phyloP scores from a whole-genome alignment of 306 rosid species.

The Vigna nakashimae region DNA sequence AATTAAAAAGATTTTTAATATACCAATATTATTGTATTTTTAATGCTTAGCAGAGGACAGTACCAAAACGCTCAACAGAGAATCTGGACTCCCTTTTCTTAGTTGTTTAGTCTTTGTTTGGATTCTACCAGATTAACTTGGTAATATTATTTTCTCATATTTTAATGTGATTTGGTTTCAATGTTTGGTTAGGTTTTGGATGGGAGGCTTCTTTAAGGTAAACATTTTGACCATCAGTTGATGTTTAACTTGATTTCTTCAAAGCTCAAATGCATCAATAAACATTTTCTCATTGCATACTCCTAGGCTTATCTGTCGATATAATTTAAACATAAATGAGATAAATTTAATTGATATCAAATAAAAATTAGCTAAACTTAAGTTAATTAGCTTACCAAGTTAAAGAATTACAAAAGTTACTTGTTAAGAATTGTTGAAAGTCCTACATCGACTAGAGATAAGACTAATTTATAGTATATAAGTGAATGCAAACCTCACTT shows the following conservation, averaged over 20 bases:
- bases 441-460: background rate
- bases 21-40: too few relatives aligned
- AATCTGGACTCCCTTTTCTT: background rate
- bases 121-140: background rate
- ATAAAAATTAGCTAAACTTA: background rate
- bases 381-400: background rate
- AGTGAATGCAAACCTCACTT: too few relatives aligned
- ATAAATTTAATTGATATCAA: background rate
- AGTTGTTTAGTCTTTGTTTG: constrained; percentile 20
- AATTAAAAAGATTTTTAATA: too few relatives aligned
- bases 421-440: background rate
- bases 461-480: too few relatives aligned
- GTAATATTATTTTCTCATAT: constrained; percentile 11
- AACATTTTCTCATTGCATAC: constrained; percentile 13
- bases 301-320: constrained; percentile 1
- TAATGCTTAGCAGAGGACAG: too few relatives aligned
- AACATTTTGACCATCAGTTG: constrained; percentile 14
- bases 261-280: constrained; percentile 9
- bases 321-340: background rate
- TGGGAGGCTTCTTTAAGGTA: constrained; percentile 85
- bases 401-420: background rate
- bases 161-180: constrained; percentile 43
- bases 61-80: too few relatives aligned
- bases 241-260: constrained; percentile 18
- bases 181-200: constrained; percentile 75